These are phyloP conservation scores for Pseudodiploospora longispora DNA, from an alignment of 2,329 filamentous ascomycete species.

Conservation along the genomic window DNA sequence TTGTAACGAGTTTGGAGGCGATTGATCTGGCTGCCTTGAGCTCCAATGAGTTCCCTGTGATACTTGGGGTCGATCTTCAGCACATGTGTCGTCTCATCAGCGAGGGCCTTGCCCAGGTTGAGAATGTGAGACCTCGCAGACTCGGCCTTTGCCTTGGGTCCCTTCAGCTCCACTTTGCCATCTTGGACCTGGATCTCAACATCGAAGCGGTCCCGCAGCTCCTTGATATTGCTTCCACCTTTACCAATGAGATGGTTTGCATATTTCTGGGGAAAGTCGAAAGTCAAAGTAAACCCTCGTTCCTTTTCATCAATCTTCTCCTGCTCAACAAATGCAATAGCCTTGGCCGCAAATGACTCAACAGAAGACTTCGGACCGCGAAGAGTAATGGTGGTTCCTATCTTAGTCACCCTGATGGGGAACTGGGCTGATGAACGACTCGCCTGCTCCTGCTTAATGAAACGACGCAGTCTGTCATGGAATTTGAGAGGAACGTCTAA, in stretches of 20 bases:
- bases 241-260: slow-evolving; percentile 76
- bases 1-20: slow-evolving; percentile 86
- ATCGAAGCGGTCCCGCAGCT: slow-evolving; percentile 58
- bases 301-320: slow-evolving; percentile 92
- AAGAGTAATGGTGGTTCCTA: slow-evolving; percentile 58
- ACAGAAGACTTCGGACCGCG: slow-evolving; percentile 70
- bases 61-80: slow-evolving; percentile 91
- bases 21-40: slow-evolving; percentile 81
- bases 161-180: slow-evolving; percentile 91
- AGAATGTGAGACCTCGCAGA: slow-evolving; percentile 76
- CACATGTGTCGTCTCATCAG: slow-evolving; percentile 80
- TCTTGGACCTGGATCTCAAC: slow-evolving; percentile 83
- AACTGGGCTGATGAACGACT: slow-evolving; percentile 49
- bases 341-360: slow-evolving; percentile 62
- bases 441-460: slow-evolving; percentile 58
- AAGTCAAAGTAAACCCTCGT: slow-evolving; percentile 74
- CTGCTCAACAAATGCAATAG: slow-evolving; percentile 72
- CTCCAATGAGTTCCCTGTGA: slow-evolving; percentile 88
- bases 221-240: slow-evolving; percentile 57
- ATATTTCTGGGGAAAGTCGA: slow-evolving; percentile 92
- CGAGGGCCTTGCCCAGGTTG: slow-evolving; percentile 69
- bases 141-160: slow-evolving; percentile 90
- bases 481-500: slow-evolving; percentile 56
- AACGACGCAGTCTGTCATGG: slow-evolving; percentile 54
- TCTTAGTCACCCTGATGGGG: slow-evolving; percentile 50